Evolutionary conservation across 2,329 filamentous ascomycete genomes (phyloP), one percentile per base, ranked within the genome.

Genomic region (Coniochaeta ligniaria): DNA sequence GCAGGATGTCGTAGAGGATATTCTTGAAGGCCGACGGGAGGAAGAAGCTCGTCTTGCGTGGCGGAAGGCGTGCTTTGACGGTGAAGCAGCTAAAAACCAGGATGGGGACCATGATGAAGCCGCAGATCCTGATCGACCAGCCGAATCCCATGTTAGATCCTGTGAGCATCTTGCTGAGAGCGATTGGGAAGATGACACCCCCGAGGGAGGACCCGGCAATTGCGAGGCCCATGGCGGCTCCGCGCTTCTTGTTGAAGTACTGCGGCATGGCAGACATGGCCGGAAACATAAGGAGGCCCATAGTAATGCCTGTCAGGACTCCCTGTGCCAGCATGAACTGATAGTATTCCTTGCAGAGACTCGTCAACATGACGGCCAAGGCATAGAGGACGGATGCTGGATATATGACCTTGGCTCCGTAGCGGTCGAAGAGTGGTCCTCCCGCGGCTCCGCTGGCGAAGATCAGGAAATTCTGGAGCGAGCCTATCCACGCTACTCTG

Each of bases 151-250:
- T 14, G 1, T 43, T 55, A 1, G 70, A 61, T 14, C 64, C 60
- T 6, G 65, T 73, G 24, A 80, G 69, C 43, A 80, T 65, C 57
- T 74, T 72, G 60, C 70, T 73, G 63, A 73, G 12, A 4, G 68
- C 61, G 11, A 72, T 66, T 17, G 79, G 78, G 59, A 79, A 77
- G 17, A 81, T 69, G 45, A 82, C 71, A 24, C 78, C 79, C 1
- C 79, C 79, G 6, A 78, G 47, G 0, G 74, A 75, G 0, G 73
- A 75, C 1, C 75, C 77, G 0, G 72, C 66, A 2, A 75, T 65
- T 0, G 69, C 67, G 7, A 76, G 57, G 20, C 76, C 77, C 63
- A 76, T 69, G 0, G 77, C 76, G 0, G 72, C 65, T 1, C 68
- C 74, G 8, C 73, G 70, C n/a, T 72, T 73, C 58, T 69, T 69